These are phyloP conservation scores for Aspergillus alliaceus DNA, from an alignment of 2,329 filamentous ascomycete species.

Conservation along the genomic window DNA sequence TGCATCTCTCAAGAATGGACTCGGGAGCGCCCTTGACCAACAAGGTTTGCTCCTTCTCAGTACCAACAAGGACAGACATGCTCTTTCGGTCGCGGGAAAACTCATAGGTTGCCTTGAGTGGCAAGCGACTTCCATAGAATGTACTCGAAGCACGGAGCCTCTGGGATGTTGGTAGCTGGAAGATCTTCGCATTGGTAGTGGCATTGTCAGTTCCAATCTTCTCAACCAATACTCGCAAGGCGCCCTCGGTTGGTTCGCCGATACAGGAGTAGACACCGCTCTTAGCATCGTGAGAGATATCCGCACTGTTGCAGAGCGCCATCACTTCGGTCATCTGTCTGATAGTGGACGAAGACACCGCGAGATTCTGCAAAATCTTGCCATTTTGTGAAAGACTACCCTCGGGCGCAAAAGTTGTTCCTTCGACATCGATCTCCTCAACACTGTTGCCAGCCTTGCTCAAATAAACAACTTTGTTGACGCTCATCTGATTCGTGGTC, in stretches of 20 bases:
- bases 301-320: constrained; percentile 84
- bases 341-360: constrained; percentile 72
- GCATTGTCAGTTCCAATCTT: constrained; percentile 85
- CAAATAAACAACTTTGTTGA: constrained; percentile 86
- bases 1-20: constrained; percentile 89
- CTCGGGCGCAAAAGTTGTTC: constrained; percentile 85
- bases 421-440: constrained; percentile 85
- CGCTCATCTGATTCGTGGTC: constrained; percentile 99
- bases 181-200: constrained; percentile 54
- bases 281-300: constrained; percentile 77
- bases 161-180: constrained; percentile 52
- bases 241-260: constrained; percentile 94
- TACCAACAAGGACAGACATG: constrained; percentile 91
- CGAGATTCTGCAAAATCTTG: constrained; percentile 66
- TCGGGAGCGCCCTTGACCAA: constrained; percentile 97
- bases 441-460: constrained; percentile 70
- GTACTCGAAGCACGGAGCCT: constrained; percentile 79
- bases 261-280: constrained; percentile 74
- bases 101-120: constrained; percentile 83
- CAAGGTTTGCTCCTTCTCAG: constrained; percentile 70
- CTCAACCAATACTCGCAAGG: constrained; percentile 84
- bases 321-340: constrained; percentile 71
- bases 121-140: constrained; percentile 75
- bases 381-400: constrained; percentile 71
- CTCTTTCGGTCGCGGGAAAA: constrained; percentile 98